Conservation (phyloP, 164 flowering plant species). For the Amborella trichopoda region DNA sequence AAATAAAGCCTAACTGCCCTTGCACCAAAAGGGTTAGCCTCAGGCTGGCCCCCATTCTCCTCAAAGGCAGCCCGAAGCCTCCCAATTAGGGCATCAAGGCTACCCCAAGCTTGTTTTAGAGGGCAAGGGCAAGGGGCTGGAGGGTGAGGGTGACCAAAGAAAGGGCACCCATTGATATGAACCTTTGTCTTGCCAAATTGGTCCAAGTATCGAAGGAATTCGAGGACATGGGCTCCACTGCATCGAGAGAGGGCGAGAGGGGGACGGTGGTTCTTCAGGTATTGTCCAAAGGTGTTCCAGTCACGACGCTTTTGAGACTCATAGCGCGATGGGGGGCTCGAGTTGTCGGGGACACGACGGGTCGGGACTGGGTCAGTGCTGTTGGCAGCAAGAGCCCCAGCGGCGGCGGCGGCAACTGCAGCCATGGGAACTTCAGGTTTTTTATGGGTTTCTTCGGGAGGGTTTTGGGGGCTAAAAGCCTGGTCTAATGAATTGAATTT, state of each 20-base stretch:
- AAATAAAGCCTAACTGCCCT: conserved; percentile 54
- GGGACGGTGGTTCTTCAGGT: conserved; percentile 58
- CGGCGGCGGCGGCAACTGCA: conserved; percentile 6
- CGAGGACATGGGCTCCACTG: conserved; percentile 67
- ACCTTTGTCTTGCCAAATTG: conserved; percentile 76
- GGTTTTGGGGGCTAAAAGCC: neutral
- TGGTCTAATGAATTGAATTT: neutral
- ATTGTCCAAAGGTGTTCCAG: conserved; percentile 72
- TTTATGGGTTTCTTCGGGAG: neutral
- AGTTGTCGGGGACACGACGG: neutral
- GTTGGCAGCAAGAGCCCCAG: conserved; percentile 8
- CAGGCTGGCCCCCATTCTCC: conserved; percentile 61
- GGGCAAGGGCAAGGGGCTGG: conserved; percentile 65
- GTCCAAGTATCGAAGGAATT: conserved; percentile 56
- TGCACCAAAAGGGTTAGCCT: conserved; percentile 63
- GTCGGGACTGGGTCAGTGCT: neutral
- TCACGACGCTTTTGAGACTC: conserved; percentile 68
- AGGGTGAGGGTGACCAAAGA: conserved; percentile 60
- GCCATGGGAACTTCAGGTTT: neutral
- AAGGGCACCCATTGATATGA: conserved; percentile 38
- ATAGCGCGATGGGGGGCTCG: conserved; percentile 36
- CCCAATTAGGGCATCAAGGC: conserved; percentile 66
- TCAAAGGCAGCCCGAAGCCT: conserved; percentile 68
- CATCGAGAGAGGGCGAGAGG: conserved; percentile 47
- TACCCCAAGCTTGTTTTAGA: conserved; percentile 68